Conservation (phyloP, 164 flowering plant genomes). For the Annona squamosa region DNA sequence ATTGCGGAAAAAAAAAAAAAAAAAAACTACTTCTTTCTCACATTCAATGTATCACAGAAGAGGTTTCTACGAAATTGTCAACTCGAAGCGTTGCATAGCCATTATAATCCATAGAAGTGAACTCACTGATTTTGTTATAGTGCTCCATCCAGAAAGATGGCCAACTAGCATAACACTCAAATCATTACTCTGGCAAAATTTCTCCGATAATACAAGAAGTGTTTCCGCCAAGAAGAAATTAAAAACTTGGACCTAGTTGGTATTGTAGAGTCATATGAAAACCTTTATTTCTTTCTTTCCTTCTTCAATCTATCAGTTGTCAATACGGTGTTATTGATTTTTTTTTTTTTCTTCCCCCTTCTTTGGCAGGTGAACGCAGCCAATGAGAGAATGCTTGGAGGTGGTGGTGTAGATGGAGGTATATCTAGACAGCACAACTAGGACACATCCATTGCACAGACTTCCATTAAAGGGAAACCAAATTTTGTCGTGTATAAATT, state of each 20-base stretch:
- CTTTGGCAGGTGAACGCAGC: slow-evolving; percentile 86
- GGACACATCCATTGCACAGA: background rate
- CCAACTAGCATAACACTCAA: too few relatives aligned
- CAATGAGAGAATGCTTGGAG: slow-evolving; percentile 89
- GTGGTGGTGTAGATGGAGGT: slow-evolving; percentile 99
- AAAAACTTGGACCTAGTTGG: background rate
- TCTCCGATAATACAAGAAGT: too few relatives aligned
- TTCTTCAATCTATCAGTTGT: background rate
- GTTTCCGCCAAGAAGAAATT: too few relatives aligned
- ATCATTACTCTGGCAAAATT: too few relatives aligned
- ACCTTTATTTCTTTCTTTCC: background rate
- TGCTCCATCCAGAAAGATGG: too few relatives aligned
- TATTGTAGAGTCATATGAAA: background rate
- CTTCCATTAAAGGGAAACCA: background rate
- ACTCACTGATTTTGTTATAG: too few relatives aligned
- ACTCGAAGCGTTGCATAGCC: too few relatives aligned
- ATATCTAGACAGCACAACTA: background rate
- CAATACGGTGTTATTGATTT: background rate
- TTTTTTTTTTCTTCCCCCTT: background rate
- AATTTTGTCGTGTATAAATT: background rate
- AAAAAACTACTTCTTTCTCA: too few relatives aligned
- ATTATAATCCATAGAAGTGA: too few relatives aligned
- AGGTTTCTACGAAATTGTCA: too few relatives aligned
- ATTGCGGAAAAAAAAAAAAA: too few relatives aligned
- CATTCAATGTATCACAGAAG: too few relatives aligned